Evolutionary conservation across 148 eudicot genomes (phyloP), one percentile per base, ranked within the genome.

Genomic region (Rhododendron kiyosumense): DNA sequence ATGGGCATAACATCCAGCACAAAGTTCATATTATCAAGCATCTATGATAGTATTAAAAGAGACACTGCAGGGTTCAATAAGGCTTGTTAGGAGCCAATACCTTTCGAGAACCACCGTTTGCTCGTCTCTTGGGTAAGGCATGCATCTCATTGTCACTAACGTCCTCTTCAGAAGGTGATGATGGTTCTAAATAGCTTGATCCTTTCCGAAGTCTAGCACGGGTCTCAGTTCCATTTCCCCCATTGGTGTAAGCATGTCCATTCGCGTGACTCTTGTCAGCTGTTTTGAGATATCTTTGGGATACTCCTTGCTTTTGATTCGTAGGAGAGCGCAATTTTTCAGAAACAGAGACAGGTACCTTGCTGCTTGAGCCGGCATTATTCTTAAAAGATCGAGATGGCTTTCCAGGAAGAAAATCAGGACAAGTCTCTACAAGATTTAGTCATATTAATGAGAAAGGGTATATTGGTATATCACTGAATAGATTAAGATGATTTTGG

Each of bases 121-220:
- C 85, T 85, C 78, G 86, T 52, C 84, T 90, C 73, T 79, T 85
- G 63, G 84, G 59, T 74, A 41, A 71, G 78, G 63, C 49, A 84
- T 71, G 87, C 86, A 85, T 59, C 75, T 90, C 84, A 89, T 86
- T 89, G 13, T 88, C 91, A 85, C 87, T 87, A 61, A 74, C 83
- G 83, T 92, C 92, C 79, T 93, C 92, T 41, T 43, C 87, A 76
- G 95, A 92, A 82, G 96, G 88, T 63, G 96, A 92, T 76, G 91
- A 87, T 75, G 86, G 85, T 36, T 91, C 94, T 74, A 91, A 89
- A 83, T 83, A 86, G 71, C 20, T 84, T 82, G 86, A 85, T 85
- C 85, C 84, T 73, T 32, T 86, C 84, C 90, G 89, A 84, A 83
- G 85, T 84, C 49, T 83, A 52, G 67, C 46, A 84, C 82, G 57